Conservation (phyloP, 2,329 filamentous ascomycete genomes). For the Ophiosphaerella herpotricha region DNA sequence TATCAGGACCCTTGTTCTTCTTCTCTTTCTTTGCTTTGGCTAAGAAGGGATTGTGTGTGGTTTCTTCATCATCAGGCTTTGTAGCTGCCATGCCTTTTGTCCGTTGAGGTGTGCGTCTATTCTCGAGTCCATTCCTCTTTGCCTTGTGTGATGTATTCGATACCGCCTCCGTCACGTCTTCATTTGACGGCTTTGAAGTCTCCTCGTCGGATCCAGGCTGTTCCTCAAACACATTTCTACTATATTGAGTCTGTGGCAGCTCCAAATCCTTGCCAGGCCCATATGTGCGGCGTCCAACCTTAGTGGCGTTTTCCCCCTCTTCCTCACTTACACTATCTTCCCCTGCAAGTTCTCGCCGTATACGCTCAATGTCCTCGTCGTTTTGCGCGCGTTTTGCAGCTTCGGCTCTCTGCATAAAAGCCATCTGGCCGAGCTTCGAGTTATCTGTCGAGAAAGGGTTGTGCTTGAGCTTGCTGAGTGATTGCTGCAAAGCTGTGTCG, state of each 20-base stretch:
- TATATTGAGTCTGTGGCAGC: conserved; percentile 36
- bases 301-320: conserved; percentile 58
- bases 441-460: conserved; percentile 61
- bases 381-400: conserved; percentile 77
- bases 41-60: conserved; percentile 40
- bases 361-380: conserved; percentile 64
- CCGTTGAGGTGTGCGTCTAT: conserved; percentile 7
- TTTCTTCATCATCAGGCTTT: conserved; percentile 7
- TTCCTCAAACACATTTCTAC: conserved; percentile 65
- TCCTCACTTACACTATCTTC: conserved; percentile 60
- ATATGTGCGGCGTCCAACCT: conserved; percentile 73
- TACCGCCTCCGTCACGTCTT: conserved; percentile 30
- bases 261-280: conserved; percentile 55
- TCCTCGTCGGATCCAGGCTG: conserved; percentile 56
- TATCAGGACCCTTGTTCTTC: conserved; percentile 13
- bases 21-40: conserved; percentile 36
- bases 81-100: neutral
- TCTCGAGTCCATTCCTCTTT: conserved; percentile 18
- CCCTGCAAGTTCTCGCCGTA: conserved; percentile 71
- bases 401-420: conserved; percentile 93
- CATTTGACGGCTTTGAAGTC: conserved; percentile 22
- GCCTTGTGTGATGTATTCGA: conserved; percentile 15
- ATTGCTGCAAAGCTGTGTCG: conserved; percentile 36
- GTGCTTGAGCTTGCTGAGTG: conserved; percentile 45
- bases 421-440: conserved; percentile 78